phyloP scores from a whole-genome alignment of 257 asterid species.

The Nicotiana tomentosiformis region DNA sequence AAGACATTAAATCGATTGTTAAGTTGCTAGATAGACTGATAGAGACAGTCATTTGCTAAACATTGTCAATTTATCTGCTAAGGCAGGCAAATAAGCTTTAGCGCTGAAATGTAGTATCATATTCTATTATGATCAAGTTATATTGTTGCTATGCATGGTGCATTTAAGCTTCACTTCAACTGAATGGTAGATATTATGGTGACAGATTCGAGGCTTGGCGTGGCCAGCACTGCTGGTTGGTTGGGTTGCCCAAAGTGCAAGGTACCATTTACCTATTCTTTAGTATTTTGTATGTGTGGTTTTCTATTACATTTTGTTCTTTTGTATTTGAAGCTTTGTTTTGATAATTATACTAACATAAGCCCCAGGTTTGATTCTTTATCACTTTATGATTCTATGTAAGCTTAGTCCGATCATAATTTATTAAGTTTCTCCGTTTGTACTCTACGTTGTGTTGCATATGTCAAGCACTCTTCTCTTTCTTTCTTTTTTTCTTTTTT shows the following conservation, averaged over 20 bases:
- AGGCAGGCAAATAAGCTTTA: neutral
- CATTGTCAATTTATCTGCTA: neutral
- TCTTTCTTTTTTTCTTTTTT: too few species aligned
- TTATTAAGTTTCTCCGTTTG: neutral
- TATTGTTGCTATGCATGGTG: neutral
- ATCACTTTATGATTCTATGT: neutral
- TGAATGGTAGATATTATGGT: conserved; percentile 16
- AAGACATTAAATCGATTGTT: neutral
- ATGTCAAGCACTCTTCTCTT: neutral
- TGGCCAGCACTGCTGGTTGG: conserved; percentile 95
- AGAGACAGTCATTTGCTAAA: neutral
- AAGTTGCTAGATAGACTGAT: neutral
- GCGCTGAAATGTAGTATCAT: neutral
- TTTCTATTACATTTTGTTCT: neutral
- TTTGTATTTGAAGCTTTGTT: neutral
- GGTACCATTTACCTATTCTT: conserved; percentile 25
- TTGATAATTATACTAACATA: neutral
- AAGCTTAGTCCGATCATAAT: neutral
- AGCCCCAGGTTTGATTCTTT: neutral
- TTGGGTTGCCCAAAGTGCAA: conserved; percentile 99
- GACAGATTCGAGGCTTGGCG: conserved; percentile 88
- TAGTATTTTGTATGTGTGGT: neutral
- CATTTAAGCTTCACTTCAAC: neutral
- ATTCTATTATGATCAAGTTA: neutral
- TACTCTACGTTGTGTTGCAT: neutral